A percentile compares a stretch with the other conserved stretches of the same genome.
Evolutionary conservation across 1,284 basidiomycete genomes (phyloP).

Genomic region (Ceratobasidium sp.): DNA sequence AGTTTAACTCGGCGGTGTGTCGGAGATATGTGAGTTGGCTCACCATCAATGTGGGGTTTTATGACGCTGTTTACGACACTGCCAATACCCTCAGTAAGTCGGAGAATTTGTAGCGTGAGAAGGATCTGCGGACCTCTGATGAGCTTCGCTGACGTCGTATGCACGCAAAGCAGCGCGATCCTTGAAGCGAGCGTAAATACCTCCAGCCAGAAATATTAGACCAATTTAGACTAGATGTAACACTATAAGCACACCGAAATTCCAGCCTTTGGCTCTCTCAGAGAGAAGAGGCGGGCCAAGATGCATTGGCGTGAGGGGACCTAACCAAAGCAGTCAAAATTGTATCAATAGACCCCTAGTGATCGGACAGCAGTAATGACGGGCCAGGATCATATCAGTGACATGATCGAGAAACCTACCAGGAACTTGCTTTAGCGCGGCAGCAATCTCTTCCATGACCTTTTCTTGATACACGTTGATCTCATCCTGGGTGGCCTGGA

Average conservation of each 20-base stretch:
- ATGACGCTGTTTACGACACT: constrained; percentile 19
- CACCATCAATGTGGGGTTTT: constrained; percentile 18
- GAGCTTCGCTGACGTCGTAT: constrained; percentile 29
- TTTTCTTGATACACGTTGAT: constrained; percentile 10
- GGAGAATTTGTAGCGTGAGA: neutral
- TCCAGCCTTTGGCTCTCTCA: constrained; percentile 31
- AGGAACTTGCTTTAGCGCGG: constrained; percentile 23
- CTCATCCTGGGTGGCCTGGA: constrained; percentile 27
- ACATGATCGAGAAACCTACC: constrained; percentile 25
- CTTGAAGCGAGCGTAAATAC: constrained; percentile 28
- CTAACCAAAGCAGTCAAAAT: constrained; percentile 3
- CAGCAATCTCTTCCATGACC: constrained; percentile 16
- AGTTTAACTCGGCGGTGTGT: neutral
- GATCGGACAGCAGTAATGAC: neutral
- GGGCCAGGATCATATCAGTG: neutral
- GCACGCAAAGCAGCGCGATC: constrained; percentile 10
- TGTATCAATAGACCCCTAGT: neutral
- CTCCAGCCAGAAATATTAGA: neutral
- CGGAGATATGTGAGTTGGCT: neutral
- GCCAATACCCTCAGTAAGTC: neutral
- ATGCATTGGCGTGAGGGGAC: constrained; percentile 27
- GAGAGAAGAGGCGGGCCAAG: constrained; percentile 22
- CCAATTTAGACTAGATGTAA: constrained; percentile 1
- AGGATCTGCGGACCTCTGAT: neutral
- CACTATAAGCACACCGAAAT: constrained; percentile 12